A percentile compares a stretch with the other conserved stretches of the same genome.
phyloP scores from a whole-genome alignment of 305 asterid genomes.

The Salvia sclarea region DNA sequence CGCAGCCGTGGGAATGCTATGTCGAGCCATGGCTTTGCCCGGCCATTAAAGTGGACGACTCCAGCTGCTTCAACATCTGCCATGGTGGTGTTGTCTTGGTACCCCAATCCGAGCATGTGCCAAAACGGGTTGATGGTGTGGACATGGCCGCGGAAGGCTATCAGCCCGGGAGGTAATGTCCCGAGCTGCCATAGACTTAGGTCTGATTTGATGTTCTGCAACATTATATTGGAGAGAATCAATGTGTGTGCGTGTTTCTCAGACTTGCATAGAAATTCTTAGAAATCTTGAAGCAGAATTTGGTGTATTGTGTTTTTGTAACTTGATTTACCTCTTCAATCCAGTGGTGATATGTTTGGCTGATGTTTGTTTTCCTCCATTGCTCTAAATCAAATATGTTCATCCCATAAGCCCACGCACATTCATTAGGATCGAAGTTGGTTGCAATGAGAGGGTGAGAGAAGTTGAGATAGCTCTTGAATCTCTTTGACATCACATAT shows the following conservation, averaged over 20 bases:
- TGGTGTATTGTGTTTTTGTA: background rate
- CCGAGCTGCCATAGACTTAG: slow-evolving; percentile 97
- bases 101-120: slow-evolving; percentile 97
- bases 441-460: slow-evolving; percentile 84
- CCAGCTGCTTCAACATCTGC: slow-evolving; percentile 77
- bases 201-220: slow-evolving; percentile 90
- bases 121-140: slow-evolving; percentile 74
- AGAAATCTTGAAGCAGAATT: background rate
- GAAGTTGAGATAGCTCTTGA: slow-evolving; percentile 84
- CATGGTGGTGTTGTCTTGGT: slow-evolving; percentile 78
- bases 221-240: slow-evolving; percentile 22
- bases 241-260: background rate
- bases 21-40: slow-evolving; percentile 99
- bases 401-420: slow-evolving; percentile 99
- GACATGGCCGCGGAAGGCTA: slow-evolving; percentile 86
- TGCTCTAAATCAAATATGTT: slow-evolving; percentile 84
- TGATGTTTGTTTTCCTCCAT: slow-evolving; percentile 88
- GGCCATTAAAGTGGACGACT: slow-evolving; percentile 86
- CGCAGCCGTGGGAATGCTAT: slow-evolving; percentile 90
- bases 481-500: slow-evolving; percentile 87
- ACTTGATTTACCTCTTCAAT: slow-evolving; percentile 59
- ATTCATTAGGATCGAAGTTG: slow-evolving; percentile 72
- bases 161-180: slow-evolving; percentile 89
- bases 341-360: slow-evolving; percentile 81
- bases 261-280: background rate